A percentile compares a stretch with the other conserved stretches of the same genome.
Evolutionary conservation across 352 stramenopile species (phyloP).

Genomic region (Globisporangium polare): DNA sequence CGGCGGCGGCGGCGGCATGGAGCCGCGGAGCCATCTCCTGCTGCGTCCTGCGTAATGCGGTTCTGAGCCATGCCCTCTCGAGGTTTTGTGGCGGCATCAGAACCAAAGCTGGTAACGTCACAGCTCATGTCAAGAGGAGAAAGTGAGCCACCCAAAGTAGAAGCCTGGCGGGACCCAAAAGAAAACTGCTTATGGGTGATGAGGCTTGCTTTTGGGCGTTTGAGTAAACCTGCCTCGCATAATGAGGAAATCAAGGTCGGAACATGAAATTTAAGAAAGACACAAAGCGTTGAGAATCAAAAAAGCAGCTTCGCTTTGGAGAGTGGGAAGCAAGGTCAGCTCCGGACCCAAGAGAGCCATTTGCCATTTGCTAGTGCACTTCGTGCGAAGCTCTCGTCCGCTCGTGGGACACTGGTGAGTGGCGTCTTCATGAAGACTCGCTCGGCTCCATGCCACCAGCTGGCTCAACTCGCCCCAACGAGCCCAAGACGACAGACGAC

Average conservation of each 20-base stretch:
- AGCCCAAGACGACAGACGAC: neutral
- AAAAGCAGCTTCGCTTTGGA: too few relatives aligned
- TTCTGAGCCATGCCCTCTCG: neutral
- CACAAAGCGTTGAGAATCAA: neutral
- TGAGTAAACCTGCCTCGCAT: neutral
- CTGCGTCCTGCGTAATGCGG: neutral
- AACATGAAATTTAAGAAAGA: neutral
- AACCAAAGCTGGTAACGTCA: neutral
- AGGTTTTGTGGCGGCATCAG: neutral
- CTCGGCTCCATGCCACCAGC: neutral
- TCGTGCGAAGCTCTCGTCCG: neutral
- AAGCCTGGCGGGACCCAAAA: neutral
- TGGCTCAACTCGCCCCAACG: neutral
- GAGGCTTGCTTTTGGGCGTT: neutral
- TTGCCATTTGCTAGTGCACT: neutral
- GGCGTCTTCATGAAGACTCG: neutral
- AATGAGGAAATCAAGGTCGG: neutral
- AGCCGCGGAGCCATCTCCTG: slow-evolving; percentile 3
- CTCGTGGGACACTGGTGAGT: neutral
- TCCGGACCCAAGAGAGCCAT: neutral
- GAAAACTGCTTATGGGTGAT: neutral
- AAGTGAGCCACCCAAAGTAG: neutral
- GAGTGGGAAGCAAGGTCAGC: too few relatives aligned
- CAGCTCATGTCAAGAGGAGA: neutral
- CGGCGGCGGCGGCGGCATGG: neutral